Conservation (phyloP, 768 basidiomycete species). For the Aureoboletus auriporus region DNA sequence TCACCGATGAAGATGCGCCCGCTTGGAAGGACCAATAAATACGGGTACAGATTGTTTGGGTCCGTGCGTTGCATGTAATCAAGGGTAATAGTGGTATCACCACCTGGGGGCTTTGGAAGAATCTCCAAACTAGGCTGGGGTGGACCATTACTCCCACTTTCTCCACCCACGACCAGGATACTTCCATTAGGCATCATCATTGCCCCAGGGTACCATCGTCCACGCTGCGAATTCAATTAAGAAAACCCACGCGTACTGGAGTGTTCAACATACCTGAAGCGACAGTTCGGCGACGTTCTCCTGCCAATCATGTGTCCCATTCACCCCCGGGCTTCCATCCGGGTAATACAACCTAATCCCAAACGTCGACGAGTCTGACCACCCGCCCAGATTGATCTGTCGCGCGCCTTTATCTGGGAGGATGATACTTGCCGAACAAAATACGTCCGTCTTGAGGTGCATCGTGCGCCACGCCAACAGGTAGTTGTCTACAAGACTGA, state of each 20-base stretch:
- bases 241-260: background rate
- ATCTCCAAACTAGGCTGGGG: slow-evolving; percentile 70
- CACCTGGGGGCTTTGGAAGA: slow-evolving; percentile 63
- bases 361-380: slow-evolving; percentile 69
- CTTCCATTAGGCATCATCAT: slow-evolving; percentile 71
- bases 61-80: slow-evolving; percentile 70
- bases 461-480: slow-evolving; percentile 64
- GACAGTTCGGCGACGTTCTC: slow-evolving; percentile 55
- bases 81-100: slow-evolving; percentile 54
- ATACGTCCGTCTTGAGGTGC: slow-evolving; percentile 75
- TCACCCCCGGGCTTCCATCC: slow-evolving; percentile 61
- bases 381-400: slow-evolving; percentile 32
- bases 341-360: slow-evolving; percentile 74
- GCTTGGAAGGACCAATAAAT: slow-evolving; percentile 67
- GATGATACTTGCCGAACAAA: slow-evolving; percentile 71
- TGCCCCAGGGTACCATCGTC: slow-evolving; percentile 71
- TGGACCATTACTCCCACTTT: slow-evolving; percentile 62
- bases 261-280: slow-evolving; percentile 48
- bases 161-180: slow-evolving; percentile 71
- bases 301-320: slow-evolving; percentile 78
- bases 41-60: slow-evolving; percentile 80
- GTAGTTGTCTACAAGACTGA: slow-evolving; percentile 46
- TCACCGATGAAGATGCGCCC: slow-evolving; percentile 68
- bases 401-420: slow-evolving; percentile 67
- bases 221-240: slow-evolving; percentile 35